Percentiles rank a stretch among this genome's conserved stretches.
These are phyloP conservation scores for Circinella umbellata DNA, from an alignment of 371 early-diverging fungal species.

Conservation along the genomic window DNA sequence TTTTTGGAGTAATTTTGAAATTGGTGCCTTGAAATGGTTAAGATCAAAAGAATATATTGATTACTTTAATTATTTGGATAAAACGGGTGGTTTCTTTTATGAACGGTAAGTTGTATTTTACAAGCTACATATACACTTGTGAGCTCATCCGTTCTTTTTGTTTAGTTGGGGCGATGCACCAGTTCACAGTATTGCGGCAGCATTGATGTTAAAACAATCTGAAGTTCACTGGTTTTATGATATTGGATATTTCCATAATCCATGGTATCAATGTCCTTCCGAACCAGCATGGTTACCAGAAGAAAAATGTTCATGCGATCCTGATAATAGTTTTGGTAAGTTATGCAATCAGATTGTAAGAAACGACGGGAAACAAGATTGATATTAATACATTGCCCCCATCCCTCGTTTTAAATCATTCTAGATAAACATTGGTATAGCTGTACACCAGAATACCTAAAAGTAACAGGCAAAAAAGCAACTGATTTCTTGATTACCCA, in stretches of 20 bases:
- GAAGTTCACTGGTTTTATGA: conserved; percentile 91
- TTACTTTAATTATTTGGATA: conserved; percentile 84
- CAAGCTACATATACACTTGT: background rate
- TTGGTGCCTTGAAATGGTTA: conserved; percentile 43
- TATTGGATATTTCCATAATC: conserved; percentile 80
- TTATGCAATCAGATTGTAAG: too few species aligned
- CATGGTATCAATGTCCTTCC: conserved; percentile 72
- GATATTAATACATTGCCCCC: too few species aligned
- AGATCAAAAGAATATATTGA: conserved; percentile 64
- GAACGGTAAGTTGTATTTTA: conserved; percentile 82
- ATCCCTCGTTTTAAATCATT: background rate
- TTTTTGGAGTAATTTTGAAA: conserved; percentile 75
- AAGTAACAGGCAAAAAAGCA: conserved; percentile 17
- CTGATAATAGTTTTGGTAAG: conserved; percentile 56
- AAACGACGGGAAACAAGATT: too few species aligned
- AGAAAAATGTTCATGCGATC: conserved; percentile 67
- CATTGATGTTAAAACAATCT: conserved; percentile 66
- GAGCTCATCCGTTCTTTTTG: background rate
- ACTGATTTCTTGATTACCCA: conserved; percentile 17
- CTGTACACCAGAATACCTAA: conserved; percentile 23
- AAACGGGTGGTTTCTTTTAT: conserved; percentile 89
- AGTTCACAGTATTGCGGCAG: conserved; percentile 88
- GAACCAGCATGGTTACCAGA: conserved; percentile 48
- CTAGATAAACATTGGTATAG: conserved; percentile 25
- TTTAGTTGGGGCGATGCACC: conserved; percentile 96